A percentile compares a stretch with the other conserved stretches of the same genome.
Conservation (phyloP, 148 eudicot genomes). For the Agrostemma githago region DNA sequence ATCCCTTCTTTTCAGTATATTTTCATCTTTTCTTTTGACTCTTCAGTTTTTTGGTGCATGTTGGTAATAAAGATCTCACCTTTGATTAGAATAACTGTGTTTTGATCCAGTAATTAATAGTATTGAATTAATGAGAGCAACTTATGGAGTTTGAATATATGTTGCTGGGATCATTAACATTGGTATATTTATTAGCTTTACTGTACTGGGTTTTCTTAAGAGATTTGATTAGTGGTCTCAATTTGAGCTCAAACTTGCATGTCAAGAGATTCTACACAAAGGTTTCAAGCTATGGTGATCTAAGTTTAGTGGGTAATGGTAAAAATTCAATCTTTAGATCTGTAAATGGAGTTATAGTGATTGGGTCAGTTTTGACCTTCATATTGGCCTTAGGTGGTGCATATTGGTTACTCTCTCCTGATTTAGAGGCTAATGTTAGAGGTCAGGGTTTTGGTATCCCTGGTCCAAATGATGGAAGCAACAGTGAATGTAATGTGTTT, state of each 20-base stretch:
- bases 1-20: conserved; percentile 4
- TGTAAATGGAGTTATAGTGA: conserved; percentile 27
- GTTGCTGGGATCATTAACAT: conserved; percentile 32
- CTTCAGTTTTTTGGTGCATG: neutral
- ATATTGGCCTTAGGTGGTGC: conserved; percentile 40
- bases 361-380: conserved; percentile 41
- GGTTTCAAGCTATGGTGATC: conserved; percentile 41
- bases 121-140: neutral
- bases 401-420: conserved; percentile 37
- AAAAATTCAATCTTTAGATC: conserved; percentile 39
- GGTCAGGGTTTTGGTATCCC: conserved; percentile 27
- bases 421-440: conserved; percentile 22
- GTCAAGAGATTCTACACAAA: conserved; percentile 36
- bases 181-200: conserved; percentile 32
- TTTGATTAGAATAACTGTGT: neutral
- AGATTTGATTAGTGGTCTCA: conserved; percentile 28
- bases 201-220: conserved; percentile 34
- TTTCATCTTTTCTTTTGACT: conserved; percentile 9
- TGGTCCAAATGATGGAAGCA: conserved; percentile 18
- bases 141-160: conserved; percentile 28
- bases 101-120: conserved; percentile 5
- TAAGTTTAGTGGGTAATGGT: conserved; percentile 28
- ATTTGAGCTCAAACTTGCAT: conserved; percentile 37
- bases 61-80: neutral
- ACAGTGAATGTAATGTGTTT: conserved; percentile 60